phyloP scores from a whole-genome alignment of 1,284 basidiomycete species.

The Puccinia triticina region DNA sequence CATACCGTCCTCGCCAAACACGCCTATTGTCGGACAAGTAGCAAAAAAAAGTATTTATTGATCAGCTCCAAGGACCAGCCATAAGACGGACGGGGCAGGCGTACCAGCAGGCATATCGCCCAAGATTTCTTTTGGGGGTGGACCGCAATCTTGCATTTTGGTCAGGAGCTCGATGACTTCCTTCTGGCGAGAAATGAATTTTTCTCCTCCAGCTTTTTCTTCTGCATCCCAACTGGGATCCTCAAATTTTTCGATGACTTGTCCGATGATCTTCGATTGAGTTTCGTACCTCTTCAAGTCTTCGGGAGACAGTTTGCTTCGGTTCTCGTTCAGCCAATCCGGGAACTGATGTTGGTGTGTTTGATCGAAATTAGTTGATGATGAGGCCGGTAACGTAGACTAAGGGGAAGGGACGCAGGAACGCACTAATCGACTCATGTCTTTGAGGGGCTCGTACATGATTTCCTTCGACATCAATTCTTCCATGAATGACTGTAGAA shows the following conservation, averaged over 20 bases:
- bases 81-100: not conserved
- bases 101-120: constrained; percentile 80
- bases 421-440: constrained; percentile 77
- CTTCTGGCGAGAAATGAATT: constrained; percentile 68
- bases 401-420: constrained; percentile 34
- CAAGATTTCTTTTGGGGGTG: constrained; percentile 87
- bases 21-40: constrained; percentile 12
- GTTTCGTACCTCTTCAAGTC: constrained; percentile 73
- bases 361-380: not conserved
- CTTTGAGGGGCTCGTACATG: constrained; percentile 86
- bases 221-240: constrained; percentile 62
- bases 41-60: not conserved
- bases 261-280: constrained; percentile 70
- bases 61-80: not conserved
- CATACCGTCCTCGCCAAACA: constrained; percentile 44
- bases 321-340: constrained; percentile 69
- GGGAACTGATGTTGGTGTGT: constrained; percentile 68
- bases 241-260: constrained; percentile 77
- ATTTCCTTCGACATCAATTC: constrained; percentile 93
- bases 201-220: constrained; percentile 60
- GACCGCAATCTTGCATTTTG: constrained; percentile 81
- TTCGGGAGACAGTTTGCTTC: constrained; percentile 64
- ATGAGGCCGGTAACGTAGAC: not conserved
- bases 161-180: constrained; percentile 64
- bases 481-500: constrained; percentile 89